Conservation (phyloP, 805 yeast species). For the Barnettozyma vustinii region DNA sequence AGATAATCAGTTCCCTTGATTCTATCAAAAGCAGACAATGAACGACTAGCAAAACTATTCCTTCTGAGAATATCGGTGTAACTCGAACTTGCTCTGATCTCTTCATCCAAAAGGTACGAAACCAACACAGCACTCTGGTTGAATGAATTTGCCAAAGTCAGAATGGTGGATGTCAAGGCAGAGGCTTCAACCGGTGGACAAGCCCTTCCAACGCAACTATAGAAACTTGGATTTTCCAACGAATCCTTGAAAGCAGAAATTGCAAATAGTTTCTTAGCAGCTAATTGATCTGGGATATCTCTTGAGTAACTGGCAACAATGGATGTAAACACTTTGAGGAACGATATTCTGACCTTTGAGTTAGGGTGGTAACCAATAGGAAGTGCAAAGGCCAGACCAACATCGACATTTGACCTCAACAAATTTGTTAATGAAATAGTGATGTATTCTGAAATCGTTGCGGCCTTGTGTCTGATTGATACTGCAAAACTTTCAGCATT, state of each 20-base stretch:
- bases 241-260: conserved; percentile 25
- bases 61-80: conserved; percentile 73
- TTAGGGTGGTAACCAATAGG: conserved; percentile 76
- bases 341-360: conserved; percentile 59
- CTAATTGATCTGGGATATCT: conserved; percentile 21
- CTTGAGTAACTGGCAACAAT: conserved; percentile 38
- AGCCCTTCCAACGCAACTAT: conserved; percentile 48
- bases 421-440: conserved; percentile 63
- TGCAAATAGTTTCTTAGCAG: conserved; percentile 25
- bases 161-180: conserved; percentile 59
- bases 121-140: conserved; percentile 43
- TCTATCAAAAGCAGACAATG: conserved; percentile 66
- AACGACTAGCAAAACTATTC: conserved; percentile 76
- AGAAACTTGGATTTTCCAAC: conserved; percentile 36
- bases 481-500: conserved; percentile 31
- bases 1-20: conserved; percentile 61
- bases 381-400: conserved; percentile 69
- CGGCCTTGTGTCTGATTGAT: conserved; percentile 46
- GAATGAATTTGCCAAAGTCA: conserved; percentile 46
- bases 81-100: conserved; percentile 53
- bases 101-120: conserved; percentile 50
- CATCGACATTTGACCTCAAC: conserved; percentile 66
- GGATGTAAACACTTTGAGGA: conserved; percentile 71
- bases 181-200: conserved; percentile 71
- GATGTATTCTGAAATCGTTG: conserved; percentile 54